Evolutionary conservation across 441 rosid genomes (phyloP), one percentile per base, ranked within the genome.

Genomic region (Theobroma grandiflorum): DNA sequence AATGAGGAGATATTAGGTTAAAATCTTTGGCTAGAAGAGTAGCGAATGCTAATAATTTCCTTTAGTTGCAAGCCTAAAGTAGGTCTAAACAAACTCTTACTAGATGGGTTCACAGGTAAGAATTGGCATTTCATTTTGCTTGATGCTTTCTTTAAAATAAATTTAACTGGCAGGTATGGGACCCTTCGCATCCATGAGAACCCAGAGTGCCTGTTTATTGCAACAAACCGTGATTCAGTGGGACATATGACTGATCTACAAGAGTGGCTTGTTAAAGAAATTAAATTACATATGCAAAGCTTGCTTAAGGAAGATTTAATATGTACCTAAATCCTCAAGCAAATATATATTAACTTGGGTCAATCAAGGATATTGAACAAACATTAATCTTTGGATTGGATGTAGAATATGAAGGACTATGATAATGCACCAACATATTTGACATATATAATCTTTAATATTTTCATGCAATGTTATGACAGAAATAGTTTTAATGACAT

Each of bases 101-200:
- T 45, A 18, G 33, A 72, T 37, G 63, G 40, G 47, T 53, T n/a
- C 18, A n/a, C n/a, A 10, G 6, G 62, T 53, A 18, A 52, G 62
- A 72, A n/a, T 52, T 35, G 33, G 33, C 33, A 37, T 26, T 37
- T 33, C 5, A 18, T 52, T 71, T 16, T 50, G 5, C 35, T 72
- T 50, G 59, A 16, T 72, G 8, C 62, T 18, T 35, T 50, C 62
- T 35, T 52, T 72, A 61, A 70, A 72, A 52, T 72, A 6, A 38
- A 68, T 72, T 77, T 43, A 77, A 77, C 79, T 68, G 76, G 64
- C 84, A 96, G 98, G 89, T 93, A 94, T 69, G 97, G 89, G 78
- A 94, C 99, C 66, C 92, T 94, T 79, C 94, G 98, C 86, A 85
- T 96, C 40, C 92, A 97, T 26, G 94, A 96, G 89, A 96, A 96